A percentile compares a stretch with the other conserved stretches of the same genome.
These are phyloP conservation scores for Camelina laxa DNA, from an alignment of 345 rosid species.

Conservation along the genomic window DNA sequence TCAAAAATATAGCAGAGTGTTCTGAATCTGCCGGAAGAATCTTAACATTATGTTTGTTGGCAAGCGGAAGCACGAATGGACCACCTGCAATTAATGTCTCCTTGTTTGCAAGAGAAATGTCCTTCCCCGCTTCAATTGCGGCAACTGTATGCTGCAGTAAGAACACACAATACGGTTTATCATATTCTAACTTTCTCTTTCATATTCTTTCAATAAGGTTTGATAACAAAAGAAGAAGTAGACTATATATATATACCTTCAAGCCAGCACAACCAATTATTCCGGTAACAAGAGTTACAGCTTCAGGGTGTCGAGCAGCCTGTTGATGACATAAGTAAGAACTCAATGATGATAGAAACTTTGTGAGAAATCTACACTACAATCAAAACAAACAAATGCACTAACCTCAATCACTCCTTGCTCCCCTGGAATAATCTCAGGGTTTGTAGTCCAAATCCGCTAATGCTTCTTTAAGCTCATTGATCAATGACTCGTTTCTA, in stretches of 20 bases:
- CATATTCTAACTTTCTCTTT: neutral
- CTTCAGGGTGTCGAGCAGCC: constrained; percentile 96
- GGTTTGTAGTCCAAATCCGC: constrained; percentile 78
- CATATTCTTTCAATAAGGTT: constrained; percentile 1
- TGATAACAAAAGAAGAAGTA: too few relatives aligned
- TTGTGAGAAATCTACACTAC: constrained; percentile 4
- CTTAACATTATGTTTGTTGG: constrained; percentile 83
- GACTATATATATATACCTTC: too few relatives aligned
- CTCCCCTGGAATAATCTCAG: constrained; percentile 94
- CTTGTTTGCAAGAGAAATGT: constrained; percentile 95
- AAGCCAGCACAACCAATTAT: constrained; percentile 99
- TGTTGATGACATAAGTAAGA: constrained; percentile 45
- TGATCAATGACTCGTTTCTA: constrained; percentile 71
- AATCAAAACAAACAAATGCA: constrained; percentile 10
- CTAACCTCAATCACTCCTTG: constrained; percentile 85
- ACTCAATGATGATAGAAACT: neutral
- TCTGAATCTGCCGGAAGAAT: constrained; percentile 99
- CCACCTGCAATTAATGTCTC: constrained; percentile 98
- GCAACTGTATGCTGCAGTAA: constrained; percentile 86
- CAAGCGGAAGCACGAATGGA: constrained; percentile 95
- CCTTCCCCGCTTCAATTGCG: constrained; percentile 96
- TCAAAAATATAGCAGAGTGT: constrained; percentile 86
- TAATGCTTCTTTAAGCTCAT: constrained; percentile 86
- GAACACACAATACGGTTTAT: neutral
- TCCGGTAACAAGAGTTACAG: constrained; percentile 89